Conservation (phyloP, 2,329 filamentous ascomycete genomes). For the Fusarium sacchari region DNA sequence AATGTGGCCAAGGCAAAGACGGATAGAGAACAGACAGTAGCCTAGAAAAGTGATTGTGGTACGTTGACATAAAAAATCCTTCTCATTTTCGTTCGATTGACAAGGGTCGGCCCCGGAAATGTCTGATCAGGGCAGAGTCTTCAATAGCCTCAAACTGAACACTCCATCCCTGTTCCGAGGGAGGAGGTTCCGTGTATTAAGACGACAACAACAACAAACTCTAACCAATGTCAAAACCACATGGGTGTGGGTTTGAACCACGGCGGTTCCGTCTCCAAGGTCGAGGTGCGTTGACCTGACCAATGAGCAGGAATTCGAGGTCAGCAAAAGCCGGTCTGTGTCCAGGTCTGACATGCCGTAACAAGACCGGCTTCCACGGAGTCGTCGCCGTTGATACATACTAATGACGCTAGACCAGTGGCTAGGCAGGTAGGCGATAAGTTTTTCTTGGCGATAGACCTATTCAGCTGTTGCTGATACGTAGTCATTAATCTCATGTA, state of each 20-base stretch:
- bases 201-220: neutral
- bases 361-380: constrained; percentile 20
- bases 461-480: neutral
- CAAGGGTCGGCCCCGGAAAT: neutral
- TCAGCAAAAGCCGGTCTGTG: constrained; percentile 31
- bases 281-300: neutral
- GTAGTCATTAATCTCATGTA: neutral
- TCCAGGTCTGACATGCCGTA: constrained; percentile 24
- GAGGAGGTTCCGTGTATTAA: neutral
- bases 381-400: constrained; percentile 11
- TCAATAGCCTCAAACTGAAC: constrained; percentile 15
- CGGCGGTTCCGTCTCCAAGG: neutral
- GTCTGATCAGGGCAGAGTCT: constrained; percentile 17
- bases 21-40: constrained; percentile 15
- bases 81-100: constrained; percentile 2
- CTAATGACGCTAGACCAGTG: constrained; percentile 19
- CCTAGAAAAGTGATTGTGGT: neutral
- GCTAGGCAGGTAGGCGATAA: neutral
- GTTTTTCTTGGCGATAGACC: neutral
- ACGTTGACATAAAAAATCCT: neutral
- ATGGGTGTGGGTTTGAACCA: neutral
- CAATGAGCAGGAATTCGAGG: constrained; percentile 14
- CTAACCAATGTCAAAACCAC: neutral
- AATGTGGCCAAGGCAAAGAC: constrained; percentile 14
- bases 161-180: neutral